Conservation (phyloP, 2,329 filamentous ascomycete genomes). For the Pleomassaria siparia region DNA sequence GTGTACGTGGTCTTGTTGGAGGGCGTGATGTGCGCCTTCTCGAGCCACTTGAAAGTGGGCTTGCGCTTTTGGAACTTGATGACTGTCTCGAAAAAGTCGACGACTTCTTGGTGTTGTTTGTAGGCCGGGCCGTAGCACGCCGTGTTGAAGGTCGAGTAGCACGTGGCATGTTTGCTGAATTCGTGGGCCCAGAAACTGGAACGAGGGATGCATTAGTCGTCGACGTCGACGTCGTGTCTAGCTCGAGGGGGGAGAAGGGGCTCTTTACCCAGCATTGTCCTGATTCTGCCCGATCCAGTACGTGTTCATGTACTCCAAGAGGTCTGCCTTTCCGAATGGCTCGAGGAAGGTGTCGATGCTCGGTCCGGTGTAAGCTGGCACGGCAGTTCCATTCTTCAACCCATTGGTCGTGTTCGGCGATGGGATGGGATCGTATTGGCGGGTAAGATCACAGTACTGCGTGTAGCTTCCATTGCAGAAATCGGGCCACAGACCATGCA, state of each 20-base stretch:
- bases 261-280: conserved; percentile 52
- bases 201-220: neutral
- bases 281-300: conserved; percentile 63
- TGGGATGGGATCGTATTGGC: conserved; percentile 65
- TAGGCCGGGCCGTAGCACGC: conserved; percentile 66
- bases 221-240: too few species aligned
- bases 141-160: conserved; percentile 65
- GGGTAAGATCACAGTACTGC: conserved; percentile 66
- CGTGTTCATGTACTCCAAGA: conserved; percentile 67
- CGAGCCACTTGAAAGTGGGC: conserved; percentile 64
- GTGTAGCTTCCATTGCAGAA: conserved; percentile 61
- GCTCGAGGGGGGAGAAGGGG: too few species aligned
- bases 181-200: conserved; percentile 64
- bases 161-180: conserved; percentile 69
- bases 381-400: conserved; percentile 52
- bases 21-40: conserved; percentile 56
- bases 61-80: conserved; percentile 60
- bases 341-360: conserved; percentile 61
- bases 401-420: conserved; percentile 66
- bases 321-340: conserved; percentile 59
- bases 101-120: conserved; percentile 58
- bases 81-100: conserved; percentile 65
- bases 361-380: conserved; percentile 61
- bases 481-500: conserved; percentile 61
- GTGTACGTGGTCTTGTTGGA: conserved; percentile 61